A percentile compares a stretch with the other conserved stretches of the same genome.
Conservation (phyloP, 148 eudicot genomes). For the Spergularia marina region DNA sequence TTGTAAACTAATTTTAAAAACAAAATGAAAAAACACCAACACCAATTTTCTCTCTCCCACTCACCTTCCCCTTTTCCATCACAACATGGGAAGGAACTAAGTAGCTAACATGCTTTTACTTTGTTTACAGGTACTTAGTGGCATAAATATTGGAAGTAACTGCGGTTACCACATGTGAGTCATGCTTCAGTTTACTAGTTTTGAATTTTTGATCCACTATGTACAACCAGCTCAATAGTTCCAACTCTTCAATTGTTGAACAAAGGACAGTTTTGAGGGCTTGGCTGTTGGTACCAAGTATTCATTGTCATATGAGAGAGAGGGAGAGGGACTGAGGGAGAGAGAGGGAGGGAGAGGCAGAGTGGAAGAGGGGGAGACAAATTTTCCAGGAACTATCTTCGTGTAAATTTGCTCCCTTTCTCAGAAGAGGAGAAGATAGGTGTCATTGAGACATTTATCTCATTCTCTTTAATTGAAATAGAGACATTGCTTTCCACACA, state of each 20-base stretch:
- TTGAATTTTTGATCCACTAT: not conserved
- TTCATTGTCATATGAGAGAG: not conserved
- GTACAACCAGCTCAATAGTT: not conserved
- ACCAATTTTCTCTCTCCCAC: too few species aligned
- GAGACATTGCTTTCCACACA: too few species aligned
- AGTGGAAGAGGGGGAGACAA: too few species aligned
- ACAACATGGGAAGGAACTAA: not conserved
- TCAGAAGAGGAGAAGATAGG: too few species aligned
- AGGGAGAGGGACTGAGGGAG: not conserved
- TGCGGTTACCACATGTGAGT: conserved; percentile 93
- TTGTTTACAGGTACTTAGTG: conserved; percentile 78
- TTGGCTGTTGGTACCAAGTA: not conserved
- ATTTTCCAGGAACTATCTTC: too few species aligned
- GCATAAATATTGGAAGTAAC: conserved; percentile 97
- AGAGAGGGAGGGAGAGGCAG: too few species aligned
- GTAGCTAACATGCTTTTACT: not conserved
- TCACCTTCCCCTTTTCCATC: too few species aligned
- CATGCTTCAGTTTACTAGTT: conserved; percentile 8
- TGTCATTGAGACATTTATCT: too few species aligned
- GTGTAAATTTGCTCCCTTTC: too few species aligned
- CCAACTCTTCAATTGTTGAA: not conserved
- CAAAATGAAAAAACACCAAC: too few species aligned
- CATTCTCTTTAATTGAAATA: too few species aligned
- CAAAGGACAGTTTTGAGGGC: not conserved
- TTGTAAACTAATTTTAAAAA: too few species aligned